Conservation (phyloP, 768 basidiomycete genomes). For the Lentinula edodes region DNA sequence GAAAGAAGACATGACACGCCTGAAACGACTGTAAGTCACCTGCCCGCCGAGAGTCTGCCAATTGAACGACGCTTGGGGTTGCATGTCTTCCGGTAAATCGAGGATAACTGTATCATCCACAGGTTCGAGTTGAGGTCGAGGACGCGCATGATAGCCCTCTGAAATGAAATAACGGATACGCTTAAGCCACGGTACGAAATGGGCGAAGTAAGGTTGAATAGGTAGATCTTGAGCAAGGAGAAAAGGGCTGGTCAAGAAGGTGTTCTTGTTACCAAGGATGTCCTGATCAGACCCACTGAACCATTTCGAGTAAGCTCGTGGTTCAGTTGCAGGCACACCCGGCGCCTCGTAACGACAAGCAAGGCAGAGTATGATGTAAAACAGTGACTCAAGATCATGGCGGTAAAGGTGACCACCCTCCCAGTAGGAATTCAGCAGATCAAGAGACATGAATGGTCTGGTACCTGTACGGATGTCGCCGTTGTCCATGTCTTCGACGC, state of each 20-base stretch:
- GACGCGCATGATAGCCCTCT: too few species aligned
- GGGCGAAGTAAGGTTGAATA: neutral
- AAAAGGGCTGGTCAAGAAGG: neutral
- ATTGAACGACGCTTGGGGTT: neutral
- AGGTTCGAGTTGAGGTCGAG: too few species aligned
- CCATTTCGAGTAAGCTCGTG: neutral
- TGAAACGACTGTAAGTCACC: neutral
- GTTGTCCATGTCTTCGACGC: neutral
- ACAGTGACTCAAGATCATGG: constrained; percentile 7
- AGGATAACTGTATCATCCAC: too few species aligned
- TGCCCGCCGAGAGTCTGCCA: neutral
- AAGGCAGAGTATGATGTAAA: constrained; percentile 5
- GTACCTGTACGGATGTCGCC: constrained; percentile 6
- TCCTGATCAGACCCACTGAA: neutral
- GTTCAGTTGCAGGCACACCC: neutral
- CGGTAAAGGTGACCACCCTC: constrained; percentile 1
- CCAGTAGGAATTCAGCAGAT: neutral
- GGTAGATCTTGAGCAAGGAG: neutral
- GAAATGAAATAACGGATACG: too few species aligned
- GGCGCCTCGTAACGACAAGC: neutral
- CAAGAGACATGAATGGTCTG: constrained; percentile 2
- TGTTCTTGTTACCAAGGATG: neutral
- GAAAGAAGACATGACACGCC: neutral
- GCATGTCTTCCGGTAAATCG: too few species aligned
- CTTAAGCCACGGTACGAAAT: neutral